Base-by-base conservation (phyloP, 305 asterid genomes). In the Fraxinus dipetala region DNA sequence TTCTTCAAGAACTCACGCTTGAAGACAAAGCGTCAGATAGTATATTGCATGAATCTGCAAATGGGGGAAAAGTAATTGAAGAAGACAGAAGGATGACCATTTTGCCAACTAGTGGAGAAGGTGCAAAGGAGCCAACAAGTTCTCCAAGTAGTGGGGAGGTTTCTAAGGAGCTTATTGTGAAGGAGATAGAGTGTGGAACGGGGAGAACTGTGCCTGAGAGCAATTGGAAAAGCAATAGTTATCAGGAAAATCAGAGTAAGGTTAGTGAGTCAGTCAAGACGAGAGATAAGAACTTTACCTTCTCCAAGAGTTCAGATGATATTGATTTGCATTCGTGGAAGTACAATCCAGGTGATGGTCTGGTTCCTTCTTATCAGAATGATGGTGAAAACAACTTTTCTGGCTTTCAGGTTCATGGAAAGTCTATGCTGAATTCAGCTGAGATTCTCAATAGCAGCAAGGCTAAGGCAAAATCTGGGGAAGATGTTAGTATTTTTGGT, bases 91-190 rank as follows among this genome's bases (percentile, higher is more conserved):
- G 82, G 43, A 80, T 51, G 28, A 84, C 84, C 43, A 80, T 80
- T 87, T 82, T 85, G 30, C 59, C 81, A 78, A 81, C 76, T 48
- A 85, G 78, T 81, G 91, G 83, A 69, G 93, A 85, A 78, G 83
- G 80, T 83, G 75, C 76, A 16, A 86, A 89, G 85, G 92, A 83
- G 72, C 72, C 85, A 14, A 79, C 83, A 56, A 87, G 80, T 85
- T 84, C 89, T 67, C 84, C 85, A 45, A 84, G 86, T 85, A 82
- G 80, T 80, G 80, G 82, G 18, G 95, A 89, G 75, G 84, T 83
- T 22, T 91, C 90, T 2, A 91, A 91, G 87, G 99, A 96, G 93
- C 91, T 93, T 75, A 91, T 96, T 80, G 91, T 94, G 85, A 96
- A 94, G 87, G 99, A 94, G 88, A 95, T 96, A 48, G 97, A 92